phyloP scores from a whole-genome alignment of 1,139 yeast genomes.

The Yamadazyma blattariae region DNA sequence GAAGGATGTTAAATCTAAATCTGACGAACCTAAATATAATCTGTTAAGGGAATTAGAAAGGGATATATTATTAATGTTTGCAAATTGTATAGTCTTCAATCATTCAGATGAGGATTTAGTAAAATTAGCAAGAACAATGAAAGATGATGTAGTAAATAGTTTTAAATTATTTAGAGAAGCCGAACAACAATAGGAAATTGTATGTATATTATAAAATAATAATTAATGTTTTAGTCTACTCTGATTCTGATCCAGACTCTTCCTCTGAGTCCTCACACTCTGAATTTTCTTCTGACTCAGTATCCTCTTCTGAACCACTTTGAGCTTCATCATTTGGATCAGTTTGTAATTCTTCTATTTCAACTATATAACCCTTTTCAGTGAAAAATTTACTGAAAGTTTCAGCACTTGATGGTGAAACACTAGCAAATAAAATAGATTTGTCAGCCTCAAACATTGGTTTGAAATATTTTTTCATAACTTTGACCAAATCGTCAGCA shows the following conservation, averaged over 20 bases:
- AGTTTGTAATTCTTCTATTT: constrained; percentile 48
- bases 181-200: too few species aligned
- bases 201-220: not conserved
- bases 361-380: constrained; percentile 58
- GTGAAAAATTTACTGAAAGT: constrained; percentile 47
- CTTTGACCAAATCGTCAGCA: constrained; percentile 52
- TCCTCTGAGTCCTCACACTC: constrained; percentile 13
- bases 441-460: constrained; percentile 55
- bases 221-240: constrained; percentile 3
- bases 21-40: constrained; percentile 43
- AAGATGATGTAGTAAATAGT: constrained; percentile 49
- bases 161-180: constrained; percentile 49
- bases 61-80: constrained; percentile 73
- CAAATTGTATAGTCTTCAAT: constrained; percentile 82
- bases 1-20: constrained; percentile 49
- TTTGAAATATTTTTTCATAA: constrained; percentile 57
- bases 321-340: constrained; percentile 20
- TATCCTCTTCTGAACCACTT: constrained; percentile 18
- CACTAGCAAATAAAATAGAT: constrained; percentile 66
- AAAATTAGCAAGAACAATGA: constrained; percentile 66
- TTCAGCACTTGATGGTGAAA: constrained; percentile 65
- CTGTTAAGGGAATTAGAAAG: constrained; percentile 62
- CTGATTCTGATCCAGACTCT: constrained; percentile 24
- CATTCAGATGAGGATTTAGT: constrained; percentile 62
- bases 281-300: constrained; percentile 6